Evolutionary conservation across 2,329 filamentous ascomycete genomes (phyloP).

Genomic region (Arthrocladium fulminans): DNA sequence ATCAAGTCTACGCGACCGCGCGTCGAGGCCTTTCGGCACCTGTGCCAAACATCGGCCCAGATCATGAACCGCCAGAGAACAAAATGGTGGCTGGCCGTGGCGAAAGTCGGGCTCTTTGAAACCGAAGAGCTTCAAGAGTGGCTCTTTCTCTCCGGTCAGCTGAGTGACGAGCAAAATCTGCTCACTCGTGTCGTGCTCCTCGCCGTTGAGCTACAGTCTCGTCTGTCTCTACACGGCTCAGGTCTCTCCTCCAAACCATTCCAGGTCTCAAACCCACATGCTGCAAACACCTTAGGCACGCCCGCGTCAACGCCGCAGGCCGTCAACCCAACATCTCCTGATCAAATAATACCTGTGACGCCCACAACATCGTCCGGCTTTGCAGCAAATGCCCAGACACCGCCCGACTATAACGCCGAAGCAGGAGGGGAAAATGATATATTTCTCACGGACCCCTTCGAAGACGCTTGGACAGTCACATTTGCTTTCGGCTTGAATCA

Average conservation of each 20-base stretch:
- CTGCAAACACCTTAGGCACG: slow-evolving; percentile 17
- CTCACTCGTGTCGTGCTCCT: slow-evolving; percentile 13
- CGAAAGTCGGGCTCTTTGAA: slow-evolving; percentile 44
- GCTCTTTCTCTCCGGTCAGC: slow-evolving; percentile 4
- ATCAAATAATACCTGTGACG: slow-evolving; percentile 33
- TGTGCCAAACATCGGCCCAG: slow-evolving; percentile 49
- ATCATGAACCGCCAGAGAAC: slow-evolving; percentile 45
- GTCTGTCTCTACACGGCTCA: slow-evolving; percentile 1
- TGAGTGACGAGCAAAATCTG: background rate
- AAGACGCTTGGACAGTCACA: slow-evolving; percentile 53
- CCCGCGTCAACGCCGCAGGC: slow-evolving; percentile 22
- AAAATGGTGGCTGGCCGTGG: slow-evolving; percentile 49
- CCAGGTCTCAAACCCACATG: background rate
- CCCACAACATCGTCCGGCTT: slow-evolving; percentile 24
- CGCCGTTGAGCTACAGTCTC: slow-evolving; percentile 14
- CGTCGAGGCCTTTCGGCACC: slow-evolving; percentile 45
- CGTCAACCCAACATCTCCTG: slow-evolving; percentile 28
- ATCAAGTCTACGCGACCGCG: slow-evolving; percentile 28
- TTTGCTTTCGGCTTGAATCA: slow-evolving; percentile 42
- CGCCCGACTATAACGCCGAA: slow-evolving; percentile 16
- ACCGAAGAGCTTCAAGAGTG: slow-evolving; percentile 41
- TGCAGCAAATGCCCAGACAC: slow-evolving; percentile 22
- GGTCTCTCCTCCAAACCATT: slow-evolving; percentile 1
- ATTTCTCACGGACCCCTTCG: slow-evolving; percentile 47
- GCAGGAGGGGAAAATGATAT: slow-evolving; percentile 43